Base-by-base conservation (phyloP, 1,284 basidiomycete species). In the Stygiomarasmius scandens region DNA sequence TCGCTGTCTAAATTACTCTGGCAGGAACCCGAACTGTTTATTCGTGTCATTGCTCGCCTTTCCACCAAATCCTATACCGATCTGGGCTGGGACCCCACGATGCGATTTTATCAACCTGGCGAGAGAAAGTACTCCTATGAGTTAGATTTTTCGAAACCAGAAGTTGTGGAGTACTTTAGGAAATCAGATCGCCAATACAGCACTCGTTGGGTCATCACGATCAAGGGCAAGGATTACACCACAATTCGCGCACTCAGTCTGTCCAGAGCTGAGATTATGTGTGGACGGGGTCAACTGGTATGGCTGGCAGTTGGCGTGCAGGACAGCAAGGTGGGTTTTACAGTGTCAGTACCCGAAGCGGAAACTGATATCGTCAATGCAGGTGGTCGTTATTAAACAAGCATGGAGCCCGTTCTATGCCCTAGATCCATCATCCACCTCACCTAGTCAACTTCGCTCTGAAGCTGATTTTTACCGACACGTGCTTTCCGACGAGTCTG, bases 71-170 rank as follows among this genome's bases (percentile, higher is more conserved):
- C 49, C 6, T 59, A 61, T 5, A 34, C 34, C 12, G 48, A 54
- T 25, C 52, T 63, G 1, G 61, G 63, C 16, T 64, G 60, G 61
- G 63, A 64, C 47, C 52, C 59, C 14, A 46, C 49, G 0, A 64
- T 64, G 61, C 22, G 56, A 23, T 34, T 64, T 2, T 64, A 57
- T 23, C 34, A 20, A 32, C 10, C 12, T 16, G 11, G 9, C 22
- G 23, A 41, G 34, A 23, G 23, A 24, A 14, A 22, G 9, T 24
- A 14, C 14, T 36, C 19, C 8, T 19, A 41, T 41, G 38, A 41
- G 16, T 16, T 41, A 6, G 38, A 41, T 19, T 32, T 32, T 32
- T 32, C 29, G 12, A 32, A 32, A n/a, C 8, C 6, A 9, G n/a
- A 19, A 16, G 16, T 41, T 16, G 38, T 41, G 4, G 8, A 41